Conservation (phyloP, 345 rosid genomes). For the Diplotaxis tenuifolia region DNA sequence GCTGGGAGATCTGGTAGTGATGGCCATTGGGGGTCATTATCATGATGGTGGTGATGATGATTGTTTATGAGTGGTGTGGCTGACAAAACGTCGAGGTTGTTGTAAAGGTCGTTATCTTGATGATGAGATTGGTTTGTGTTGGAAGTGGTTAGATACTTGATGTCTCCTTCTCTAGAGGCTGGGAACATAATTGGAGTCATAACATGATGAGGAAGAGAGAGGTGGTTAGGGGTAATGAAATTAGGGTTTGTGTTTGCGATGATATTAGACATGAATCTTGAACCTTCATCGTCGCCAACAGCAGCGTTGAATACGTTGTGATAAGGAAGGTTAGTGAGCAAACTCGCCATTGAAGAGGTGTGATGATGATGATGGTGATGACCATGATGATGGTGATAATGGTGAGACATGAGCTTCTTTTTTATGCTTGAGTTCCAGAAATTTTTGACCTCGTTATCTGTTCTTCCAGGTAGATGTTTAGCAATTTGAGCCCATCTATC, state of each 20-base stretch:
- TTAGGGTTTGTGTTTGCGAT: conserved; percentile 59
- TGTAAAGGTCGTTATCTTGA: conserved; percentile 23
- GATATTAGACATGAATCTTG: conserved; percentile 39
- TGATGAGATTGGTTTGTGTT: conserved; percentile 30
- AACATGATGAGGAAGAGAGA: conserved; percentile 34
- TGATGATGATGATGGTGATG: conserved; percentile 39
- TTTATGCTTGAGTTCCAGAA: conserved; percentile 93
- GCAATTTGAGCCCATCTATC: conserved; percentile 92
- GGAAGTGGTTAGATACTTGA: conserved; percentile 35
- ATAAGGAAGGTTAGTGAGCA: conserved; percentile 35
- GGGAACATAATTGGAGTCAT: conserved; percentile 43
- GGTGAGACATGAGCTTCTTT: conserved; percentile 72
- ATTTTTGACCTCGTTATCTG: conserved; percentile 92
- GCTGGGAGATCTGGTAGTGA: conserved; percentile 35
- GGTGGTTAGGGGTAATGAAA: conserved; percentile 39
- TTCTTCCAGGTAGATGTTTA: conserved; percentile 85
- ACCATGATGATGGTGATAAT: conserved; percentile 21
- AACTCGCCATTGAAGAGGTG: conserved; percentile 41
- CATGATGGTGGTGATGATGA: not conserved
- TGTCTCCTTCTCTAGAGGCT: conserved; percentile 46
- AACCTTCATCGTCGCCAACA: conserved; percentile 37
- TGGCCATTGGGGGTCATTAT: conserved; percentile 32
- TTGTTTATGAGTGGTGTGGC: conserved; percentile 13
- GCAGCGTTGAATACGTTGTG: conserved; percentile 38
- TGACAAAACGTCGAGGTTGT: conserved; percentile 18